Conservation (phyloP, 2,329 filamentous ascomycete species). For the Microcera coccophila region DNA sequence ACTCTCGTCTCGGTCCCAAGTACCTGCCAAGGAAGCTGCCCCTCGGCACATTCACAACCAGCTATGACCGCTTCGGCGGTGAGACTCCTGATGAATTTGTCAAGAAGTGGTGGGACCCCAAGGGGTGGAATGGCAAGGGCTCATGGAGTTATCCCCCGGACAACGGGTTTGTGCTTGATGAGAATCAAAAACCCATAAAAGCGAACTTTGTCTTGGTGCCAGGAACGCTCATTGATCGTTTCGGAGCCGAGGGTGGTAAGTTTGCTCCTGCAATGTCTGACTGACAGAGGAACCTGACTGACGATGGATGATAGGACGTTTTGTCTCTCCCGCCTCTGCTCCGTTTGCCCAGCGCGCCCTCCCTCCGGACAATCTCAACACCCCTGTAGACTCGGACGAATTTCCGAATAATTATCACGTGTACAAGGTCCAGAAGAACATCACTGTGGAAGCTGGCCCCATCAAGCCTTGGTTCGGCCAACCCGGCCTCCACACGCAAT, state of each 20-base stretch:
- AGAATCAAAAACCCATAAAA: not conserved
- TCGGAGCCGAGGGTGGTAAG: not conserved
- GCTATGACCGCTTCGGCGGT: slow-evolving; percentile 1
- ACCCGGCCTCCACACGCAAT: slow-evolving; percentile 12
- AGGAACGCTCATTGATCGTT: slow-evolving; percentile 1
- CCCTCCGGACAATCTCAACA: slow-evolving; percentile 11
- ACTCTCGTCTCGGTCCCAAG: not conserved
- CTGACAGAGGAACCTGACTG: not conserved
- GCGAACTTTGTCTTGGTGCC: not conserved
- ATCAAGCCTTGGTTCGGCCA: slow-evolving; percentile 15
- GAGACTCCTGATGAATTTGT: not conserved
- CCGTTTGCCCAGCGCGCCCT: slow-evolving; percentile 14
- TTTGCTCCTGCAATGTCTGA: no score
- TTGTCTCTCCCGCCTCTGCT: slow-evolving; percentile 6
- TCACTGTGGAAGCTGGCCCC: slow-evolving; percentile 14
- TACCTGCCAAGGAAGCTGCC: not conserved
- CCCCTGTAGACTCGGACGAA: slow-evolving; percentile 6
- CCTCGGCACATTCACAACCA: not conserved
- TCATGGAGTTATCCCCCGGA: not conserved
- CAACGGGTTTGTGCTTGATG: not conserved
- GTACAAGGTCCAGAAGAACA: slow-evolving; percentile 6
- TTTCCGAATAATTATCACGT: slow-evolving; percentile 16
- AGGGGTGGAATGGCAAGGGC: not conserved
- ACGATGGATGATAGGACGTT: not conserved
- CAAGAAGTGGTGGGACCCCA: not conserved